These are phyloP conservation scores for Glomus cerebriforme DNA, from an alignment of 192 early-diverging fungal species.

Conservation along the genomic window DNA sequence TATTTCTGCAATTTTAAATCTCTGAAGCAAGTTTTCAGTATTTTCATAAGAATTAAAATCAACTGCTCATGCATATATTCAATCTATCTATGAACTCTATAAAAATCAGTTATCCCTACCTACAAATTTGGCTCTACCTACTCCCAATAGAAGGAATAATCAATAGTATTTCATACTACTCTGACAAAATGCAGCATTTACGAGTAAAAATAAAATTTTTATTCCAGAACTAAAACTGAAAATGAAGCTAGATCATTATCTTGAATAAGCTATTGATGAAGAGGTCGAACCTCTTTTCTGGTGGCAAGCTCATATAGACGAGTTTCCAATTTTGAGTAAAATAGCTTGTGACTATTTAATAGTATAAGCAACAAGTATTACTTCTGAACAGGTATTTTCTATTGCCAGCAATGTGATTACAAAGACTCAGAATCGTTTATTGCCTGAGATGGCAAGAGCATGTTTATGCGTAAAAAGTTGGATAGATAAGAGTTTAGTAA, in stretches of 20 bases:
- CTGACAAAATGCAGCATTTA: not conserved
- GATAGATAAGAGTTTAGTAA: too few species aligned
- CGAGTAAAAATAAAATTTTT: not conserved
- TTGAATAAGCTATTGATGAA: not conserved
- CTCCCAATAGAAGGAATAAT: not conserved
- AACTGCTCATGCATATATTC: not conserved
- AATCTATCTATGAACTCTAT: not conserved
- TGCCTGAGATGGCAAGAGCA: too few species aligned
- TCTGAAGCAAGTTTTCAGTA: too few species aligned
- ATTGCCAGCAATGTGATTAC: not conserved
- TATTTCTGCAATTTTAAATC: not conserved
- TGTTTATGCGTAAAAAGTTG: too few species aligned
- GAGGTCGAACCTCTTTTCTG: not conserved
- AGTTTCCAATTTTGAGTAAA: not conserved
- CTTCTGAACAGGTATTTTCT: not conserved
- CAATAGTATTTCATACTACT: not conserved
- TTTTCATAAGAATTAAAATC: too few species aligned
- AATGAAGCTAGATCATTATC: not conserved
- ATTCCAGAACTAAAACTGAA: not conserved
- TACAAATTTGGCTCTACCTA: not conserved
- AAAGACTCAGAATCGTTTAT: too few species aligned
- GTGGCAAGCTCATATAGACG: not conserved
- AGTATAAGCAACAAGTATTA: not conserved
- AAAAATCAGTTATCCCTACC: not conserved
- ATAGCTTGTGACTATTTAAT: not conserved